A percentile compares a stretch with the other conserved stretches of the same genome.
Conservation (phyloP, 805 yeast genomes). For the Candida nemodendra region DNA sequence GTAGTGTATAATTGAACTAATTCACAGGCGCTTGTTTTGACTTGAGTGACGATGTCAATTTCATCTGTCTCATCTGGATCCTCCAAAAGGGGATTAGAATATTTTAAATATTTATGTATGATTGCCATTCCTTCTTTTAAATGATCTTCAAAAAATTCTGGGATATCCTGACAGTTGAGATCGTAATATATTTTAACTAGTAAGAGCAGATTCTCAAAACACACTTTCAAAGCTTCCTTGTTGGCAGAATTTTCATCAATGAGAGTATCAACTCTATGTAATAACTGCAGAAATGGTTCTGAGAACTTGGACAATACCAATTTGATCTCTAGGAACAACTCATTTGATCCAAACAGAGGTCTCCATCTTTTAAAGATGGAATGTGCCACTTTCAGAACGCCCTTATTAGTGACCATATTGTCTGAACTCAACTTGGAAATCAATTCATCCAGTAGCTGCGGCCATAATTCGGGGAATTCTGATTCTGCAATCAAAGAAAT, state of each 20-base stretch:
- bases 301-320: conserved; percentile 83
- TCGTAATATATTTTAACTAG: conserved; percentile 85
- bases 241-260: conserved; percentile 49
- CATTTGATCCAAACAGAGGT: conserved; percentile 89
- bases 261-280: conserved; percentile 63
- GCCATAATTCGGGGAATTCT: conserved; percentile 94
- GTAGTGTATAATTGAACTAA: conserved; percentile 82
- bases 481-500: conserved; percentile 90
- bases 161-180: conserved; percentile 95
- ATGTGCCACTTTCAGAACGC: conserved; percentile 89
- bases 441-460: conserved; percentile 67
- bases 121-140: conserved; percentile 73
- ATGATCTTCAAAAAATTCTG: conserved; percentile 96
- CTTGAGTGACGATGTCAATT: conserved; percentile 64
- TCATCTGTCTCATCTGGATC: conserved; percentile 65
- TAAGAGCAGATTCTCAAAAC: conserved; percentile 69
- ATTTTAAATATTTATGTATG: conserved; percentile 75
- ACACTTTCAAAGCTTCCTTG: conserved; percentile 49
- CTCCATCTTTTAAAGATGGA: conserved; percentile 97
- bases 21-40: conserved; percentile 82
- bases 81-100: conserved; percentile 51
- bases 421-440: conserved; percentile 60
- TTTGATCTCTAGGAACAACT: conserved; percentile 80
- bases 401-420: conserved; percentile 76
- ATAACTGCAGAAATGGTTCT: conserved; percentile 70